Conservation (phyloP, 805 yeast genomes). For the Monosporozyma servazzii region DNA sequence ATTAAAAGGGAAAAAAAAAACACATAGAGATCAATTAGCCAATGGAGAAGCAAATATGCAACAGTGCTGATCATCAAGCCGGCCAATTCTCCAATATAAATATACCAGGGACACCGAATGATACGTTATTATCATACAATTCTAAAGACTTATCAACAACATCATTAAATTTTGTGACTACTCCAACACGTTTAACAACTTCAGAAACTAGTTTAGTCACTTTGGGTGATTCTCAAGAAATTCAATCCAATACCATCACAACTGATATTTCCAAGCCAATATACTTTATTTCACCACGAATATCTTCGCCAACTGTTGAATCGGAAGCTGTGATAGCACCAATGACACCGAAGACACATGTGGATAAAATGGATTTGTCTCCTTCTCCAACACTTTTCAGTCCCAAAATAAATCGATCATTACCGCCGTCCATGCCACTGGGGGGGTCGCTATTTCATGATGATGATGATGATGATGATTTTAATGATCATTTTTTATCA, state of each 20-base stretch:
- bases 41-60: not conserved
- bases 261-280: not conserved
- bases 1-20: not conserved
- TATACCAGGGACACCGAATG: constrained; percentile 8
- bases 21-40: not conserved
- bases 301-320: not conserved
- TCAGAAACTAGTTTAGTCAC: not conserved
- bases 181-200: constrained; percentile 13
- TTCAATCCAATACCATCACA: not conserved
- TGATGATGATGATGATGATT: not conserved
- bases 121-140: constrained; percentile 11
- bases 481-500: not conserved
- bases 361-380: constrained; percentile 23
- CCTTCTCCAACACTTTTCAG: constrained; percentile 27
- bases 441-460: not conserved
- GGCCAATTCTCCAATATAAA: not conserved
- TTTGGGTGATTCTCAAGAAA: constrained; percentile 1
- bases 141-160: constrained; percentile 13
- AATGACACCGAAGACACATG: constrained; percentile 26
- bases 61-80: not conserved
- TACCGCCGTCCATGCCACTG: not conserved
- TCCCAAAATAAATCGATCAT: constrained; percentile 8
- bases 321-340: constrained; percentile 21
- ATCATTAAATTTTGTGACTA: constrained; percentile 15
- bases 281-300: not conserved